Base-by-base conservation (phyloP, 2,329 filamentous ascomycete species). In the Aspergillus aculeatinus region DNA sequence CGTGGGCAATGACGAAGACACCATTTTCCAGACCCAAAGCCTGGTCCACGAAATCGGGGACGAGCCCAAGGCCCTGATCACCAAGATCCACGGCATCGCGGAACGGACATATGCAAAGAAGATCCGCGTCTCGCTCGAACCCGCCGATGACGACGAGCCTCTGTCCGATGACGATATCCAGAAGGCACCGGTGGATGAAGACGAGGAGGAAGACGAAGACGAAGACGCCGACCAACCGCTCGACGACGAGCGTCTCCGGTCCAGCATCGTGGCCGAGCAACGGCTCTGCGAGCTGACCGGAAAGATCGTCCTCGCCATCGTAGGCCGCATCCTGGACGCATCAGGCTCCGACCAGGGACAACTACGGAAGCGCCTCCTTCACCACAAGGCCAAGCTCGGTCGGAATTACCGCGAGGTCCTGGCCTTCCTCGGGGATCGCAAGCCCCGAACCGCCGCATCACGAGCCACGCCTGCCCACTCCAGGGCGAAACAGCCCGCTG, bases 381-480 rank as follows among this genome's bases (percentile, higher is more conserved):
- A 91, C 65, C 97, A 99, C 76, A 89, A 89, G 71, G 81, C 80
- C n/a, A 87, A 86, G 70, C 83, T 99, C 3, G 95, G 95, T 2
- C 81, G 85, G 50, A 97, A 95, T 72, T 96, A 91, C 81, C 91
- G 89, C 70, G 92, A 95, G 68, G 87, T 97, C 6, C 80, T 96
- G 4, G 85, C 86, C 9, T 95, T 89, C 73, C 80, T 98, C 4
- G 92, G 96, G 68, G 85, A 89, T 59, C 81, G 83, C 52, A 87
- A 88, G 69, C 66, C 71, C 39, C 70, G 68, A 49, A 63, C 58
- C 25, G 55, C 66, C 29, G 54, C 59, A 39, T 33, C 63, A 25
- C 64, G 61, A 21, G 47, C 59, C 31, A 44, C 39, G 14, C 14
- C 39, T 9, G 56, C 67, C 12, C 66, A 62, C 25, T 63, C 67